phyloP scores from a whole-genome alignment of 371 early-diverging fungal genomes.

The Amoeboaphelidium protococcarum region DNA sequence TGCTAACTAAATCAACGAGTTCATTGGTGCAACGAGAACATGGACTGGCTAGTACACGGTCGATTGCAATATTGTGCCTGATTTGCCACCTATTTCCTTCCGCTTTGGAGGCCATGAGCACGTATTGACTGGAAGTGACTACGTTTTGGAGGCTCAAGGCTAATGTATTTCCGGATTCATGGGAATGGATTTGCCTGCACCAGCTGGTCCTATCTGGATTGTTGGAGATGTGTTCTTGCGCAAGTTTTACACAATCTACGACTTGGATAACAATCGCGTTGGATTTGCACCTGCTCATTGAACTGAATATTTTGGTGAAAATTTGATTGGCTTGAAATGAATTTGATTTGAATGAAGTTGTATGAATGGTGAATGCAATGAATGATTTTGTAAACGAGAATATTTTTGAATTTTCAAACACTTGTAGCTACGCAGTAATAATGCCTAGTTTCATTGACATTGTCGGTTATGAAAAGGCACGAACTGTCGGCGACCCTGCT shows the following conservation, averaged over 20 bases:
- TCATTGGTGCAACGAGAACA: slow-evolving; percentile 67
- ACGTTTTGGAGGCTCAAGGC: slow-evolving; percentile 41
- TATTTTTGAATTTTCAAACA: no score
- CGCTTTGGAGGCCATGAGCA: slow-evolving; percentile 31
- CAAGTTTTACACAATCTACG: slow-evolving; percentile 64
- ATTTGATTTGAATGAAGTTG: no score
- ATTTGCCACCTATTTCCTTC: slow-evolving; percentile 44
- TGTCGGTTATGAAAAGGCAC: no score
- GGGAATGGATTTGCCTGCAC: slow-evolving; percentile 46
- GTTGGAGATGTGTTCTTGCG: slow-evolving; percentile 82
- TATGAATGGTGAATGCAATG: no score
- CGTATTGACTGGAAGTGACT: slow-evolving; percentile 6
- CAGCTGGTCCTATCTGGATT: slow-evolving; percentile 32
- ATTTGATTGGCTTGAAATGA: no score
- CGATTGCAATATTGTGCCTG: slow-evolving; percentile 33
- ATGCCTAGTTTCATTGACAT: no score
- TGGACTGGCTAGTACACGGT: slow-evolving; percentile 60
- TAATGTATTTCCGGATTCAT: slow-evolving; percentile 78
- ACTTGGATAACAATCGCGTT: slow-evolving; percentile 49
- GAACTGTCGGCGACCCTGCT: no score
- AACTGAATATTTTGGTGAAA: no score
- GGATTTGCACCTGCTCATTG: slow-evolving; percentile 34
- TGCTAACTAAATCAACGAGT: slow-evolving; percentile 52
- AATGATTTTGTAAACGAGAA: no score
- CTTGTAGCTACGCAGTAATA: no score